Base-by-base conservation (phyloP, 208 protist species). In the Sergeia podlipaevii region DNA sequence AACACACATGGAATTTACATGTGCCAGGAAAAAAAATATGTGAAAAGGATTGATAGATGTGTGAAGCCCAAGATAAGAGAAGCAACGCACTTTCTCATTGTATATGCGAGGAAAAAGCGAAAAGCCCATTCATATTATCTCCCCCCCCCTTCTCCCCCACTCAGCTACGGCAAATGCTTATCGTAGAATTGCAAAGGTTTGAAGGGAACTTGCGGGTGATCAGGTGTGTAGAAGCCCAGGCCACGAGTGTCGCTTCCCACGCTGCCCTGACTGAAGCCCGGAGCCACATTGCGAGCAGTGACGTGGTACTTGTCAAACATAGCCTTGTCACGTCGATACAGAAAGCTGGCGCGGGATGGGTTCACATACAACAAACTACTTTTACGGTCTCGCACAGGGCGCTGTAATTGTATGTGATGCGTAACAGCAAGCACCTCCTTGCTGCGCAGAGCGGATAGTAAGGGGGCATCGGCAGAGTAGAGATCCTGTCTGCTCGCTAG, bases 281-380 rank as follows among this genome's bases (percentile, higher is more conserved):
- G 84, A 3, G 84, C 78, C 0, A 91, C 46, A 41, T 95, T 65
- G 21, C 88, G 80, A n/a, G 79, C 84, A 2, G 73, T 77, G 1
- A 74, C 68, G 60, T 92, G 88, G 54, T 86, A 92, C 67, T 85
- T 89, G 60, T 95, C 88, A 61, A 92, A 95, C 15, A 95, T 42
- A 18, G 88, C 80, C 67, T 83, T 85, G 63, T 95, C 88, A 2
- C 88, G 67, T 24, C 88, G 80, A 63, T 95, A 95, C n/a, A 89
- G 56, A 46, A 91, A 90, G 26, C 76, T 58, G n/a, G 66, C 59
- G 1, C 84, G 75, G 13, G 70, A 60, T 1, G 84, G 81, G 42
- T 81, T 95, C 20, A 81, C 71, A 33, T 76, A 57, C 60, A 85
- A 63, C 18, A 95, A 47, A 1, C 59, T 70, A 46, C 44, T 71